A percentile compares a stretch with the other conserved stretches of the same genome.
Conservation (phyloP, 257 asterid genomes). For the Plantago major region DNA sequence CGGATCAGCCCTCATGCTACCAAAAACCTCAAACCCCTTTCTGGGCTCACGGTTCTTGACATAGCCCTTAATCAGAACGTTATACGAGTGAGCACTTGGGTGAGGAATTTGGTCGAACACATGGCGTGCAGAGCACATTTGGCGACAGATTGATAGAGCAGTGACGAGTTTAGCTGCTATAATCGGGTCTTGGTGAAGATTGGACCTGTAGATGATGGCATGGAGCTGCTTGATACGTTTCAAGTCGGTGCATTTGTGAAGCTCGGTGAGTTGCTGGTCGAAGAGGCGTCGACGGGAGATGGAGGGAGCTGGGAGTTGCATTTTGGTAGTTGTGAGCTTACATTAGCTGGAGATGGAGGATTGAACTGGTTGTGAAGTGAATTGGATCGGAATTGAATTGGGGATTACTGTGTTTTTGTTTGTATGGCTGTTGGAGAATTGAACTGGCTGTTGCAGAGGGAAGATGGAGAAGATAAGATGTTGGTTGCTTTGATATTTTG, state of each 20-base stretch:
- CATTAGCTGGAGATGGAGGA: no score
- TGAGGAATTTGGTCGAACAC: slow-evolving; percentile 46
- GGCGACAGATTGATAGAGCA: slow-evolving; percentile 57
- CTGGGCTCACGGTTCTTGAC: slow-evolving; percentile 37
- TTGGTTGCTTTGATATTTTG: no score
- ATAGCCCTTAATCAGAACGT: slow-evolving; percentile 50
- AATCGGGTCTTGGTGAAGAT: slow-evolving; percentile 52
- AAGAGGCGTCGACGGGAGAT: slow-evolving; percentile 54
- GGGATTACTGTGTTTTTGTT: not conserved
- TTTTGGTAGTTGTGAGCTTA: slow-evolving; percentile 6
- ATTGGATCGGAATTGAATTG: not conserved
- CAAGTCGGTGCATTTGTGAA: slow-evolving; percentile 62
- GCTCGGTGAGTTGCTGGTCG: slow-evolving; percentile 53
- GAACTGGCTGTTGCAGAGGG: no score
- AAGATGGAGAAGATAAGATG: no score
- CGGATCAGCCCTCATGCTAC: slow-evolving; percentile 50
- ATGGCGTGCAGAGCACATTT: slow-evolving; percentile 38
- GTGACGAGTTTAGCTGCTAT: slow-evolving; percentile 65
- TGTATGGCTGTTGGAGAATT: not conserved
- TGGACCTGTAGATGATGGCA: slow-evolving; percentile 56
- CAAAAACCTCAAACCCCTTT: slow-evolving; percentile 46
- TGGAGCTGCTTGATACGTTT: slow-evolving; percentile 55
- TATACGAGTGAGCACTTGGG: slow-evolving; percentile 50
- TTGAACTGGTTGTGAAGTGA: no score
- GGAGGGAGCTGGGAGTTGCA: slow-evolving; percentile 55